Conservation (phyloP, 129 eudicot species). For the Silybum marianum region DNA sequence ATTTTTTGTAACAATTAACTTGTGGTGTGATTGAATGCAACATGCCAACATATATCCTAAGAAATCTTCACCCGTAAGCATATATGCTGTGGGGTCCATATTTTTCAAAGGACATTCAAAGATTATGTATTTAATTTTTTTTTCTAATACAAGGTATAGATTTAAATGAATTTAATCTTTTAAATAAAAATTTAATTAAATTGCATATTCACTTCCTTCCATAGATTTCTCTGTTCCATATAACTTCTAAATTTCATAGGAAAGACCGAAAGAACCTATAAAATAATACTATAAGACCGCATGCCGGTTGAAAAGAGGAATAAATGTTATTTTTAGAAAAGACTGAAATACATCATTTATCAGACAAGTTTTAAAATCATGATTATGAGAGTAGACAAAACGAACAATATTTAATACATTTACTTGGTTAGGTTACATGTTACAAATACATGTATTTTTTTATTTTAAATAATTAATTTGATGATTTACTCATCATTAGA, state of each 20-base stretch:
- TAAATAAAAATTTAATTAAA: background rate
- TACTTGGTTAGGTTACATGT: no score
- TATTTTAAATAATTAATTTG: background rate
- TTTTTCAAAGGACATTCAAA: background rate
- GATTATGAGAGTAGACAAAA: no score
- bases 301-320: no score
- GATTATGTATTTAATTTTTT: background rate
- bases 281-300: no score
- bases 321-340: no score
- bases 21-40: background rate
- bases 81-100: background rate
- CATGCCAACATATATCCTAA: background rate
- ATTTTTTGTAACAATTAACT: background rate
- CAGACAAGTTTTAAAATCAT: no score
- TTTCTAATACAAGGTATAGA: background rate
- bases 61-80: background rate
- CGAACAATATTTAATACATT: no score
- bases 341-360: no score
- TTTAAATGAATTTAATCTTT: background rate
- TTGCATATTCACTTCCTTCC: background rate
- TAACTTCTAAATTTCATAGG: background rate
- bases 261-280: background rate
- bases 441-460: no score
- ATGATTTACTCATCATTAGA: background rate
- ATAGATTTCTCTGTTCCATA: background rate